Base-by-base conservation (phyloP, 169 alveolate genomes). In the Plasmodium fragile region DNA sequence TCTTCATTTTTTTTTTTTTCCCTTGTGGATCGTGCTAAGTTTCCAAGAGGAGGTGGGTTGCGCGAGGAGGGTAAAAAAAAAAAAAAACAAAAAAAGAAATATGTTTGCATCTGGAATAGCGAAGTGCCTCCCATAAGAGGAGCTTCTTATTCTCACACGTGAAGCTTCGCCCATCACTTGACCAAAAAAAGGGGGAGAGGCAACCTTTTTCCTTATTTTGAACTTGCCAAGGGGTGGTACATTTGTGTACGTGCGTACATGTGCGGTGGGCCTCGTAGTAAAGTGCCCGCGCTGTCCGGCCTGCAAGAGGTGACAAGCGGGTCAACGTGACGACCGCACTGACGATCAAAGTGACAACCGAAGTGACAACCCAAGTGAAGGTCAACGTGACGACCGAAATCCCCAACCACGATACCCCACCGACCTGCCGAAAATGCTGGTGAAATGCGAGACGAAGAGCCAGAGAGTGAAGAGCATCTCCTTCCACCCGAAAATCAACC, bases 401-500 rank as follows among this genome's bases (percentile, higher is more conserved):
- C n/a, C n/a, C n/a, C n/a, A n/a, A n/a, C n/a, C n/a, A n/a, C n/a
- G n/a, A n/a, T n/a, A n/a, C n/a, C 16, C 32, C 0, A 16, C 72
- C 0, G 4, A 55, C 30, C 30, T 16, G 7, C 4, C 25, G 18
- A 69, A 73, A 13, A 93, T 77, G 93, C 92, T 95, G 96, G 83
- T 96, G 83, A 94, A 92, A 53, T 93, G 95, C 90, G 94, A 96
- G 82, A 93, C 93, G 30, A 98, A 98, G 93, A 97, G 99, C 70
- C 96, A 98, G 52, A 96, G 99, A 92, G 99, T 98, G 83, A 99
- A 99, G 97, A 99, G 99, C 36, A 89, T 98, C 70, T 95, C 99
- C 71, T 99, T 99, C 94, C 99, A 99, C 95, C 99, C 99, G 30
- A 97, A 97, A 30, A 96, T 98, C 82, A 99, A 98, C 10, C 97